Evolutionary conservation across 2,329 filamentous ascomycete genomes (phyloP), one percentile per base, ranked within the genome.

Genomic region (Epichloe typhina): DNA sequence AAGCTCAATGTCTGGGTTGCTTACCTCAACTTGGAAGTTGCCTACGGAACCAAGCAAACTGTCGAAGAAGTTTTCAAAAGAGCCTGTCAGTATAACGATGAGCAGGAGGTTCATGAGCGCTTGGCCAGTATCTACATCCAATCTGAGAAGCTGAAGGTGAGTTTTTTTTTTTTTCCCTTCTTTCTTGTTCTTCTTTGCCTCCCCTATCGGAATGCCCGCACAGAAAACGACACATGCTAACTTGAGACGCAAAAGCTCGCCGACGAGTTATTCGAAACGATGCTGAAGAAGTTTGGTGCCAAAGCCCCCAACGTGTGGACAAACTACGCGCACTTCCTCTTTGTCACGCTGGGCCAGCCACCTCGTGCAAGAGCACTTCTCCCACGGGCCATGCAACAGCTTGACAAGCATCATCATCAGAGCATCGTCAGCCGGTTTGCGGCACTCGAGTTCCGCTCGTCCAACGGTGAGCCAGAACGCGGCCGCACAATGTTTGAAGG

Each of bases 1-100:
- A 96, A 96, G 70, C 73, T 95, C 59, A 95, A 96, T 65, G 81
- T 96, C 49, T 98, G 93, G 94, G 83, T 94, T 53, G 93, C 90
- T 0, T 81, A 91, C 64, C 80, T 98, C 59, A 97, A 98, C 71
- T 72, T 98, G 59, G 93, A 98, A 69, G 89, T 93, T 56, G 83
- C 85, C 6, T 96, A 94, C 63, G 88, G 88, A 54, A 87, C 78
- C 57, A 85, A 93, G 52, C 86, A 93, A 53, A 83, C 79, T 0
- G 74, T 95, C 2, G 87, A 95, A 17, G 82, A 87, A 33, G 82
- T 89, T 7, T 97, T 98, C 74, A 90, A 87, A 72, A 82, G 88
- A 50, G 91, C 93, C 1, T 95, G 88, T 66, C 86, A 94, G 68
- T 90, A 94, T 71, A 96, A 96, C 64, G 90, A 97, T 62, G 78